Evolutionary conservation across 352 stramenopile genomes (phyloP), one percentile per base, ranked within the genome.

Genomic region (Phytophthora tubulina): DNA sequence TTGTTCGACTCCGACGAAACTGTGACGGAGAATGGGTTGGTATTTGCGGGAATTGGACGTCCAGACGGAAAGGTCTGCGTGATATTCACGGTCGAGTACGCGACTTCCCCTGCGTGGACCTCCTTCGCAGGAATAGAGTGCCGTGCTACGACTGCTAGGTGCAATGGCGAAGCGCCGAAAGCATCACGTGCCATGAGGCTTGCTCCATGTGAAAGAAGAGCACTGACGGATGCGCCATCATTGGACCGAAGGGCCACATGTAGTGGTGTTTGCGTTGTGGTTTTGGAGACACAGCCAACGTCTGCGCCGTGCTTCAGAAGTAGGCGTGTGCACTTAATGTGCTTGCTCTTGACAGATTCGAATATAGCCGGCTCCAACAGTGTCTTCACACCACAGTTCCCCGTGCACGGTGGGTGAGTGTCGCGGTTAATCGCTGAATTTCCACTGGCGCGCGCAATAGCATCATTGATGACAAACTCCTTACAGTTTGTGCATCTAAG

Each of bases 31-130:
- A 69, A 70, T 30, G 27, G 17, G 27, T 55, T 56, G 9, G n/a
- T 30, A 15, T 65, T 69, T 33, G 63, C 45, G 48, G 70, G 27
- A 64, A 67, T 67, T 9, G 48, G 27, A 17, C 39, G 46, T 7
- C 61, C 61, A 62, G 54, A 13, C 6, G 54, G 41, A 27, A 76
- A 81, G 0, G 54, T 67, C 31, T 72, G 59, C 30, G 55, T 36
- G 17, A 73, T 61, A 2, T n/a, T 64, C 50, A 79, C 31, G 2
- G 63, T 58, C 2, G 83, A 89, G 57, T 93, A 93, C 17, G 54
- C 33, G 2, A 93, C 74, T 66, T 93, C 83, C 32, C 80, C 83
- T 56, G 84, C 75, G 39, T 93, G 85, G 3, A 53, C 71, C 53
- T 91, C 72, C 38, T 76, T 76, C 1, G 63, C 70, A 35, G 81